Evolutionary conservation across 441 rosid species (phyloP).

Genomic region (Populus hybrid): DNA sequence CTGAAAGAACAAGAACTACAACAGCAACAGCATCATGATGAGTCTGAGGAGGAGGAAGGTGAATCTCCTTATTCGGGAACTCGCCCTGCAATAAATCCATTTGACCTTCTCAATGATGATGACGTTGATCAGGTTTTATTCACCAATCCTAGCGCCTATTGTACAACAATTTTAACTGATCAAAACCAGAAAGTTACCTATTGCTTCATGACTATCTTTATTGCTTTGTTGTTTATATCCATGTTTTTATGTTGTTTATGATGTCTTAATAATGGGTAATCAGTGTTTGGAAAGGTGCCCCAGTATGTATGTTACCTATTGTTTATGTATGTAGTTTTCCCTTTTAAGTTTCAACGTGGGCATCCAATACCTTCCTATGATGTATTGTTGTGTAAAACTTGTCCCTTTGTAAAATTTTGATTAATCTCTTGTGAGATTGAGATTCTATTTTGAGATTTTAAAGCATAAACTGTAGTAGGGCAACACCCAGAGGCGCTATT

Average conservation of each 20-base stretch:
- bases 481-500: not conserved
- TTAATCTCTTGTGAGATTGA: not conserved
- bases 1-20: constrained; percentile 67
- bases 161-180: not conserved
- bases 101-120: constrained; percentile 63
- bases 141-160: not conserved
- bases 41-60: constrained; percentile 34
- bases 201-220: not conserved
- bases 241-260: not conserved
- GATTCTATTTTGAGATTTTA: not conserved
- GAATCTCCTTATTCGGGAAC: constrained; percentile 34
- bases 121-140: constrained; percentile 51
- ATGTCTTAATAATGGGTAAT: not conserved
- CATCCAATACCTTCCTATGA: not conserved
- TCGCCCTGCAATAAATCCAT: constrained; percentile 58
- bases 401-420: not conserved
- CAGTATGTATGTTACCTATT: not conserved
- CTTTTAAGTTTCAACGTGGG: not conserved
- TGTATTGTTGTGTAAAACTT: not conserved
- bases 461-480: not conserved
- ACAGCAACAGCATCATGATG: constrained; percentile 28
- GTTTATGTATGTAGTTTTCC: not conserved
- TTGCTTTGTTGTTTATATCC: not conserved
- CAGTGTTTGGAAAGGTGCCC: not conserved
- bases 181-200: not conserved